phyloP scores from a whole-genome alignment of 2,329 filamentous ascomycete genomes.

The Ophiosphaerella narmari region DNA sequence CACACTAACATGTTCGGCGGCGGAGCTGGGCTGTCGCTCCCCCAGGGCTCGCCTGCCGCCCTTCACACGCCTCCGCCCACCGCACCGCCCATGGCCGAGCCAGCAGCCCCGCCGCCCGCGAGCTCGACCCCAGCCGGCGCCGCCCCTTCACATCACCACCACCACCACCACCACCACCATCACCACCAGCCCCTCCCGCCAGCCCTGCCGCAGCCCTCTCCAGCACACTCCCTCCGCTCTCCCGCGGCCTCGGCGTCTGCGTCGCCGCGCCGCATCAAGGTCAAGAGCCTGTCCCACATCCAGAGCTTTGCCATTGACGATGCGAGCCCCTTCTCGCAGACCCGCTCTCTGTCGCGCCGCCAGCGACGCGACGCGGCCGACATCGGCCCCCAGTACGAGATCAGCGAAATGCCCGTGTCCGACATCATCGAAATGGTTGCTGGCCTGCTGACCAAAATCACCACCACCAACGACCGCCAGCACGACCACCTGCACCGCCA shows the following conservation, averaged over 20 bases:
- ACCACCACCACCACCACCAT: too few relatives aligned
- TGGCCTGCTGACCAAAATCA: conserved; percentile 93
- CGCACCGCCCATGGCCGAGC: conserved; percentile 45
- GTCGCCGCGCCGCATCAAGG: conserved; percentile 69
- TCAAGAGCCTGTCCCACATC: conserved; percentile 89
- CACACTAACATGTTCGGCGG: conserved; percentile 70
- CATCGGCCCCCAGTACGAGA: conserved; percentile 75
- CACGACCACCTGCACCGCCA: conserved; percentile 87
- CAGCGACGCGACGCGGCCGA: conserved; percentile 55
- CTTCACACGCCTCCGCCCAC: conserved; percentile 30
- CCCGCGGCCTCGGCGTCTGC: conserved; percentile 36
- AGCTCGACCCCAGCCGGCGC: conserved; percentile 37
- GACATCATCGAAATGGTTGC: conserved; percentile 99
- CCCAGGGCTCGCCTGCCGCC: conserved; percentile 43
- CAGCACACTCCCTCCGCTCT: conserved; percentile 31
- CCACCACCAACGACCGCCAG: conserved; percentile 91
- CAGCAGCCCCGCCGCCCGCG: conserved; percentile 36
- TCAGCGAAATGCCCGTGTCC: conserved; percentile 94
- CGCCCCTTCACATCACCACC: conserved; percentile 22
- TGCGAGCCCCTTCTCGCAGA: conserved; percentile 61
- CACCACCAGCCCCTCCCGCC: too few relatives aligned
- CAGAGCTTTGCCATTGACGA: conserved; percentile 85
- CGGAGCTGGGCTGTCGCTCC: conserved; percentile 49
- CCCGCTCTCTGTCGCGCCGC: conserved; percentile 46
- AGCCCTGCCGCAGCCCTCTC: conserved; percentile 40